These are phyloP conservation scores for Heliosperma pusillum DNA, from an alignment of 148 eudicot species.

Conservation along the genomic window DNA sequence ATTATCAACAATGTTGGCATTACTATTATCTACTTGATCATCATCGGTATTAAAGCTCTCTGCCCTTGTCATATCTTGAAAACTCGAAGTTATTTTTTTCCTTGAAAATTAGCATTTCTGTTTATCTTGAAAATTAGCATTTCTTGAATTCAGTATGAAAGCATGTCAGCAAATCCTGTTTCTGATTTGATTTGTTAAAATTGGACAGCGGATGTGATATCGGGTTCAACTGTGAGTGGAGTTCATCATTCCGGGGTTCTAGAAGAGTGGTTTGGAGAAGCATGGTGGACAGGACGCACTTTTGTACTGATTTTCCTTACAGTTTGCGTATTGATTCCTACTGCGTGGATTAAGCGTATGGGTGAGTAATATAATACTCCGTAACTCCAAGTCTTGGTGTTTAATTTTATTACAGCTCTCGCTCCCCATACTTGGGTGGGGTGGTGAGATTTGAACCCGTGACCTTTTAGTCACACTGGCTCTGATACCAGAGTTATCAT, in stretches of 20 bases:
- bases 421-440: too few species aligned
- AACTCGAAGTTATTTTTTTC: too few species aligned
- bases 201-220: constrained; percentile 64
- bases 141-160: background rate
- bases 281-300: constrained; percentile 65
- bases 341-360: constrained; percentile 66
- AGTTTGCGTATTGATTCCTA: constrained; percentile 50
- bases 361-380: constrained; percentile 45
- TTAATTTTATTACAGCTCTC: too few species aligned
- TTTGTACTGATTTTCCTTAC: constrained; percentile 52
- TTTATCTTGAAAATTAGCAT: too few species aligned
- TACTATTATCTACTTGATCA: constrained; percentile 73
- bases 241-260: constrained; percentile 68
- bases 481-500: too few species aligned
- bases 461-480: too few species aligned
- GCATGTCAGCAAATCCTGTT: background rate
- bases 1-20: constrained; percentile 73
- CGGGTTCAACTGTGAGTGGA: constrained; percentile 67
- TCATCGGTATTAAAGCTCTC: constrained; percentile 46
- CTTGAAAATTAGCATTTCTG: too few species aligned
- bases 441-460: too few species aligned
- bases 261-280: constrained; percentile 69
- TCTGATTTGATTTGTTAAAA: constrained; percentile 2
- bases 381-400: too few species aligned
- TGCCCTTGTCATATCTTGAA: too few species aligned